Base-by-base conservation (phyloP, 768 basidiomycete species). In the Antrodiella citrinella region DNA sequence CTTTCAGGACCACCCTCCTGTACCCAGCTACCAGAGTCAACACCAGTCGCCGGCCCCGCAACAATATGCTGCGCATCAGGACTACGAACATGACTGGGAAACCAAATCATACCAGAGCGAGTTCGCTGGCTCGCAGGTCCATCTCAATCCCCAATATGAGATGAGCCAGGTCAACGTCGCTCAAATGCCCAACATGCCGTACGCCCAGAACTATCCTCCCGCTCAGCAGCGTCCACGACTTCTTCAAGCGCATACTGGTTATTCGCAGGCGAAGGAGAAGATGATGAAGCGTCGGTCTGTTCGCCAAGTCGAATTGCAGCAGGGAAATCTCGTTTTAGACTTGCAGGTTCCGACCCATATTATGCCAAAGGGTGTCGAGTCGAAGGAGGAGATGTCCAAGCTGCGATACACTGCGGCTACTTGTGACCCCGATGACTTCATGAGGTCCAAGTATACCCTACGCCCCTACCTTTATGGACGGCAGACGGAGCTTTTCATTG, bases 401-500 rank as follows among this genome's bases (percentile, higher is more conserved):
- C 81, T 92, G 80, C 73, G 91, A 45, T 92, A 92, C 65, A 91
- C 89, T 4, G 90, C 89, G 3, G 86, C 86, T 1, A 91, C 90
- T 1, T 91, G 89, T 60, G 91, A 92, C 65, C 91, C 90, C 4
- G 89, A 93, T 61, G 82, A 91, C 44, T 93, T 92, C 67, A 82
- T 86, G 80, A 65, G 75, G 23, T 79, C 74, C 43, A 81, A 82
- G 53, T 91, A 89, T 65, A 81, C 86, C 4, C 76, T 93, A 20
- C 74, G 91, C 20, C 91, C 81, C 3, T 92, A 83, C 65, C 74
- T 92, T 1, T 78, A 80, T 58, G 80, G 81, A 50, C 84, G 92
- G 48, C 75, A 83, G 48, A 95, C 92, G 7, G 93, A 95, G 67
- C 75, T 96, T 12, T 93, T 95, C 69, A 90, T 96, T 58, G 91